Evolutionary conservation across 257 asterid species (phyloP), one percentile per base, ranked within the genome.

Genomic region (Ilex aquifolium): DNA sequence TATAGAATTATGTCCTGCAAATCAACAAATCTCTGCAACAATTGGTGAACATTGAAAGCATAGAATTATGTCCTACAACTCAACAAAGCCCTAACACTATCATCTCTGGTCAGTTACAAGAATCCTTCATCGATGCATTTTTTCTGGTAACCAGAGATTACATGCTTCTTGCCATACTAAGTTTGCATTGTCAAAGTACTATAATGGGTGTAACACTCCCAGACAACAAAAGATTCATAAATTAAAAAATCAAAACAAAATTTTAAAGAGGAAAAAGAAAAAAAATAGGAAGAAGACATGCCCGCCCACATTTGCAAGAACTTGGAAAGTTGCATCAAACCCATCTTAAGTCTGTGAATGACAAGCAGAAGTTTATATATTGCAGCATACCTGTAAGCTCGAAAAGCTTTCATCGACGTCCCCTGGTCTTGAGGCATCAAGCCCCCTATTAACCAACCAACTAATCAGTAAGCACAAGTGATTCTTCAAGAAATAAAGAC

Each of bases 341-440:
- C 27, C 27, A 21, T 21, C 27, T 21, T 21, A 21, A 21, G 27
- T 21, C 27, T 21, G 5, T 36, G 42, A 36, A 36, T 36, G 42
- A 36, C 42, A 36, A 36, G 42, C 5, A 36, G 42, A 5, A 36
- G 42, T 36, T 36, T 7, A 36, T 36, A 53, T 10, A 15, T 53
- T 53, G 2, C 27, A n/a, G 15, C 70, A 16, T 67, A 85, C 97
- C 96, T 93, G 90, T 82, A 93, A 71, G 79, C 88, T 74, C 62
- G 88, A 64, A 70, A 82, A 76, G 63, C 82, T 85, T 55, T 83
- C 91, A 27, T 88, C 89, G 29, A 66, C 76, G n/a, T 87, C 99
- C 65, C 96, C 97, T 9, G 92, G 88, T 65, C 86, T 74, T 39
- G 95, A 72, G 73, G 77, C 95, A 52, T 86, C 91, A 39, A 86